Base-by-base conservation (phyloP, 73 alveolate genomes). In the Effrenium voratum region DNA sequence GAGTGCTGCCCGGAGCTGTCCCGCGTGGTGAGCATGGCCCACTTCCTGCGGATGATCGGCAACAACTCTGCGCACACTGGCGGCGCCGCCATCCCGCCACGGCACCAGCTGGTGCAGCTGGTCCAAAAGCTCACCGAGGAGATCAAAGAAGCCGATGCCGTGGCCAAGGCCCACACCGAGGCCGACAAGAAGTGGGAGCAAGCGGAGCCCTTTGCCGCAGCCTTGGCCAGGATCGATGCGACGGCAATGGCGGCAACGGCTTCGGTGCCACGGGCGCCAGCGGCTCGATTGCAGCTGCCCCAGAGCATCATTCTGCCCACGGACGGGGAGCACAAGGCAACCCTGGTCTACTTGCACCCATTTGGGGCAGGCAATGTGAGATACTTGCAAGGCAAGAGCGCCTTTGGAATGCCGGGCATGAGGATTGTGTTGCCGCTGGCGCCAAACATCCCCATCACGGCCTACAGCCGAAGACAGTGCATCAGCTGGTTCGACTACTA, bases 151-250 rank as follows among this genome's bases (percentile, higher is more conserved):
- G 80, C 95, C 6, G 95, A 87, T 44, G 95, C 83, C 32, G 84
- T 59, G 38, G 45, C 72, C 85, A 87, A 87, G 63, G 95, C 95
- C 46, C 95, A 87, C 50, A 49, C n/a, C 70, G 95, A 87, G 45
- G 95, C 95, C n/a, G 95, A 87, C 85, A 87, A 87, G 95, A 87
- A 87, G 59, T 87, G 95, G 95, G 95, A 87, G 63, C 46, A 83
- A 2, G 95, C 95, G 6, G 95, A 87, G 44, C 95, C 95, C 38
- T 87, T 87, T 24, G 95, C 95, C 1, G 95, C 95, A 2, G 95
- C 63, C 45, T 49, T 87, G 68, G 95, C 95, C 68, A 87, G 63
- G 70, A 87, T 87, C 38, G 68, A 83, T 13, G 95, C 85, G 1
- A 85, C 60, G 34, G 72, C 95, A 8, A 57, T 41, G 49, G 30